phyloP scores from a whole-genome alignment of 192 early-diverging fungal species.

The Coemansia sp. region DNA sequence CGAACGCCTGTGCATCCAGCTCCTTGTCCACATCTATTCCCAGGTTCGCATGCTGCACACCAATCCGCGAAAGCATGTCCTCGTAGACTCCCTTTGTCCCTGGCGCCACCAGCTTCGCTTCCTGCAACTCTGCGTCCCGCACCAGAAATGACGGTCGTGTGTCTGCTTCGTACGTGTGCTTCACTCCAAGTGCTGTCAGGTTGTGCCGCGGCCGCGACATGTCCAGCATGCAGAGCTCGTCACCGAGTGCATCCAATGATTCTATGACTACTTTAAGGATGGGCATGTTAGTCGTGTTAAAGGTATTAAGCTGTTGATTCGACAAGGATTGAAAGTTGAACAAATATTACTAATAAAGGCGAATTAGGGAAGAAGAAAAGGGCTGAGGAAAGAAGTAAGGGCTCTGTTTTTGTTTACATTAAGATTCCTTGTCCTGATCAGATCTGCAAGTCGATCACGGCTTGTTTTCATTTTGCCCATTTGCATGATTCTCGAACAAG shows the following conservation, averaged over 20 bases:
- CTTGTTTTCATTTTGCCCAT: too few species aligned
- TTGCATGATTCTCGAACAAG: too few species aligned
- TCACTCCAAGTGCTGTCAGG: conserved; percentile 34
- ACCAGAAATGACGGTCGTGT: conserved; percentile 38
- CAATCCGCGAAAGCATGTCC: conserved; percentile 53
- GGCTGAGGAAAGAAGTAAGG: neutral
- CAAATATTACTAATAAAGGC: too few species aligned
- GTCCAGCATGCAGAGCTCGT: conserved; percentile 45
- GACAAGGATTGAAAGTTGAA: too few species aligned
- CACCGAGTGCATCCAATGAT: conserved; percentile 40
- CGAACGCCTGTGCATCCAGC: conserved; percentile 48
- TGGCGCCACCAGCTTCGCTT: conserved; percentile 51
- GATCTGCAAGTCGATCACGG: neutral
- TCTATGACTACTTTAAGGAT: conserved; percentile 35
- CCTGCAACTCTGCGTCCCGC: conserved; percentile 45
- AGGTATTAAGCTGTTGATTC: neutral
- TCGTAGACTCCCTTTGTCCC: conserved; percentile 55
- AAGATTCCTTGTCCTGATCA: neutral
- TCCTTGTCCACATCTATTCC: conserved; percentile 35
- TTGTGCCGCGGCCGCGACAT: conserved; percentile 46
- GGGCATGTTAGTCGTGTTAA: conserved; percentile 12
- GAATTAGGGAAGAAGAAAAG: neutral
- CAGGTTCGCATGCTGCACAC: conserved; percentile 49
- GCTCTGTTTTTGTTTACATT: conserved; percentile 6
- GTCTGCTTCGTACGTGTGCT: conserved; percentile 44